phyloP scores from a whole-genome alignment of 805 yeast species.

The Monosporozyma unispora region DNA sequence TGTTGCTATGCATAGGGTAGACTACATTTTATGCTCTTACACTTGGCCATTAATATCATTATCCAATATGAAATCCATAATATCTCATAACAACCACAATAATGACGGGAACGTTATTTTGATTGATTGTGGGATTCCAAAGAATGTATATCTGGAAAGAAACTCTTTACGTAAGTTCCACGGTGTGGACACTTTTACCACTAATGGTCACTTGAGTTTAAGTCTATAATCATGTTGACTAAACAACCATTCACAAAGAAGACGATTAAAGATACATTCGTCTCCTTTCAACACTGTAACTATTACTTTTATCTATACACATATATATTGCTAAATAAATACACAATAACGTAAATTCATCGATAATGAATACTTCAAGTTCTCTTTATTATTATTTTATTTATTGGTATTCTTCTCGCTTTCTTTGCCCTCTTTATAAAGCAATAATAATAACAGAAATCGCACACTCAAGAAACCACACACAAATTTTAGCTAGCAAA shows the following conservation, averaged over 20 bases:
- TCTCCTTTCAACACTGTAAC: not conserved
- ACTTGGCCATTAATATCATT: constrained; percentile 43
- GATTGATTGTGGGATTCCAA: constrained; percentile 65
- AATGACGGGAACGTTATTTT: constrained; percentile 38
- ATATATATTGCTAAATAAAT: not conserved
- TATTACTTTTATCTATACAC: not conserved
- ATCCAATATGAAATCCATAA: constrained; percentile 2
- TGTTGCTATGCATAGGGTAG: constrained; percentile 35
- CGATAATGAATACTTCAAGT: too few relatives aligned
- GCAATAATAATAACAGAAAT: not conserved
- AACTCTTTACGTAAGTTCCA: constrained; percentile 42
- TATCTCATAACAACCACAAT: constrained; percentile 1
- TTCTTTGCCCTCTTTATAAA: not conserved
- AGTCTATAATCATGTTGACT: not conserved
- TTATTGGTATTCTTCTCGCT: too few relatives aligned
- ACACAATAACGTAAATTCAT: not conserved
- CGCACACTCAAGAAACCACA: not conserved
- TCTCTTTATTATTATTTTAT: too few relatives aligned
- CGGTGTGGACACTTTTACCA: constrained; percentile 21
- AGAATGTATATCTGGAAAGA: constrained; percentile 37
- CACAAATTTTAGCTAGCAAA: not conserved
- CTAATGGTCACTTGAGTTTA: constrained; percentile 3
- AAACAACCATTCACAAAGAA: not conserved
- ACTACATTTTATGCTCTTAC: constrained; percentile 61
- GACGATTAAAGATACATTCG: not conserved